Percentiles rank a stretch among this genome's conserved stretches.
Conservation (phyloP, 768 basidiomycete genomes). For the Omphalotus guepiniiformis region DNA sequence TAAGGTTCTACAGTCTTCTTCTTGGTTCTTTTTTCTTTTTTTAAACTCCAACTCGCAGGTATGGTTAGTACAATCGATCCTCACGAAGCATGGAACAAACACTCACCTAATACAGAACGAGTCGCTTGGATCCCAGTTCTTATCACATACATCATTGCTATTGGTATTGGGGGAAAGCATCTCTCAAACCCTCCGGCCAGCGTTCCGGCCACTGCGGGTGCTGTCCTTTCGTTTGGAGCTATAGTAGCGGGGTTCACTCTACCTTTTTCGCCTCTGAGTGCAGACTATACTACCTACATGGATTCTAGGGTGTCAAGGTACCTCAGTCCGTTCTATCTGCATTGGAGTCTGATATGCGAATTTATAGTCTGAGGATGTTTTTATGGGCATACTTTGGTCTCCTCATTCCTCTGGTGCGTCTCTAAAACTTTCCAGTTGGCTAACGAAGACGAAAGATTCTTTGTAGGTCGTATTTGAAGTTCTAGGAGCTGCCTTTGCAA, state of each 20-base stretch:
- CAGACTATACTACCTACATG: conserved; percentile 59
- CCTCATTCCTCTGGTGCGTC: conserved; percentile 34
- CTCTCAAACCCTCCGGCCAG: conserved; percentile 31
- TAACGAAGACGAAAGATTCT: not conserved
- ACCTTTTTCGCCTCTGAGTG: too few relatives aligned
- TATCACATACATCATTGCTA: conserved; percentile 48
- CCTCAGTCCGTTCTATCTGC: conserved; percentile 9
- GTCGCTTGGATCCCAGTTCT: conserved; percentile 53
- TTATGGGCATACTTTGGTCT: conserved; percentile 50
- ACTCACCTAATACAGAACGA: too few relatives aligned
- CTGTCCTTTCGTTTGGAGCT: conserved; percentile 44
- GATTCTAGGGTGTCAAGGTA: conserved; percentile 38
- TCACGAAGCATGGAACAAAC: too few relatives aligned
- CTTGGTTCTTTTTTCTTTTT: not conserved
- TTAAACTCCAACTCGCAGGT: conserved; percentile 31
- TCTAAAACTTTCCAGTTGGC: not conserved
- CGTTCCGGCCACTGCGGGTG: conserved; percentile 35
- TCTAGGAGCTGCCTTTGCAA: conserved; percentile 45
- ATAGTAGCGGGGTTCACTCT: conserved; percentile 54
- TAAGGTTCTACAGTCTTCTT: conserved; percentile 20
- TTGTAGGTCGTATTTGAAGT: conserved; percentile 25
- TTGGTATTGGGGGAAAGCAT: conserved; percentile 49
- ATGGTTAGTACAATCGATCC: too few relatives aligned
- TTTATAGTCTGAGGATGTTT: conserved; percentile 38
- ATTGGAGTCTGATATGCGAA: not conserved